phyloP scores from a whole-genome alignment of 305 asterid genomes.

The Solanum aculeatissimum region DNA sequence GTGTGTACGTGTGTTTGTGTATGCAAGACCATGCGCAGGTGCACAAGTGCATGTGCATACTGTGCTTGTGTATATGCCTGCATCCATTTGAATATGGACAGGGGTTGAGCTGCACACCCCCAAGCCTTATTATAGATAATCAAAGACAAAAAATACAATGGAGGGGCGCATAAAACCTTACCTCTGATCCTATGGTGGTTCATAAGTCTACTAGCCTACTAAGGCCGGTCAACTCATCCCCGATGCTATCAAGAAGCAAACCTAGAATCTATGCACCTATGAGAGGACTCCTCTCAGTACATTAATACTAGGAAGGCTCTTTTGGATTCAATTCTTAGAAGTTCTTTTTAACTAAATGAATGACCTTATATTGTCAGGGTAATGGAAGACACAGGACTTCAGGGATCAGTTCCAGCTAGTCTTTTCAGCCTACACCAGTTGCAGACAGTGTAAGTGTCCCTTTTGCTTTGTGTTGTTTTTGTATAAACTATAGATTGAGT shows the following conservation, averaged over 20 bases:
- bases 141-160: too few species aligned
- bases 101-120: too few species aligned
- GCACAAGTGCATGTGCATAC: not conserved
- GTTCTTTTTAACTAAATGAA: not conserved
- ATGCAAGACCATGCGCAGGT: not conserved
- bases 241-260: too few species aligned
- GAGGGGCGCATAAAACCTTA: too few species aligned
- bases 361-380: constrained; percentile 27
- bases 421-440: constrained; percentile 43
- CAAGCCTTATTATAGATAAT: too few species aligned
- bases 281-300: too few species aligned
- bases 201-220: too few species aligned
- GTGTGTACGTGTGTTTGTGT: not conserved
- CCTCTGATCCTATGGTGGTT: too few species aligned
- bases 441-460: constrained; percentile 49
- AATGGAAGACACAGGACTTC: constrained; percentile 38
- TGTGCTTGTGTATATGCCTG: not conserved
- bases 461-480: not conserved
- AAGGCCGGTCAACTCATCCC: too few species aligned
- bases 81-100: not conserved
- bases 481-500: not conserved
- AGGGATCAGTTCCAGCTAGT: constrained; percentile 48
- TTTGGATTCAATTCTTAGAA: not conserved
- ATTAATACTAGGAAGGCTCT: too few species aligned
- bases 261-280: too few species aligned